Percentiles rank a stretch among this genome's conserved stretches.
Conservation (phyloP, 768 basidiomycete species). For the Amanita muscaria region DNA sequence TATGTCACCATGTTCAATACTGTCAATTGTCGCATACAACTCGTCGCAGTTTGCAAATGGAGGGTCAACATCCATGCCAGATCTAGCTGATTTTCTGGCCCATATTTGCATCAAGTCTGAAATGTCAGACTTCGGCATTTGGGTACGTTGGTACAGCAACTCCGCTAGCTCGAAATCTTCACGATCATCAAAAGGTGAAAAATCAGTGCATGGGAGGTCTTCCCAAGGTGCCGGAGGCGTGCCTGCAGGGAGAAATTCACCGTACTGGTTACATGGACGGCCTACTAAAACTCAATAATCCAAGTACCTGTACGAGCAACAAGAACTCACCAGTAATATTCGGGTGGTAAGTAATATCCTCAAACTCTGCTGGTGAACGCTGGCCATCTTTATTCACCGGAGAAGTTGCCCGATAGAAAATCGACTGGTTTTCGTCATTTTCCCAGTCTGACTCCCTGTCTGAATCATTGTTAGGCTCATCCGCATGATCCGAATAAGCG, state of each 20-base stretch:
- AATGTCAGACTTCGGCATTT: constrained; percentile 12
- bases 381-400: too few relatives aligned
- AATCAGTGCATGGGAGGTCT: too few relatives aligned
- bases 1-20: constrained; percentile 21
- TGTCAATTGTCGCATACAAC: constrained; percentile 5
- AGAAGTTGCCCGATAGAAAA: too few relatives aligned
- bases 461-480: not conserved
- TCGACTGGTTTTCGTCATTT: not conserved
- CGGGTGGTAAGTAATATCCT: not conserved
- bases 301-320: not conserved
- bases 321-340: not conserved
- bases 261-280: too few relatives aligned
- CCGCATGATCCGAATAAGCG: too few relatives aligned
- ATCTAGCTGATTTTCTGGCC: not conserved
- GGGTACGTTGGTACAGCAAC: constrained; percentile 12
- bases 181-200: not conserved
- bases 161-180: constrained; percentile 12
- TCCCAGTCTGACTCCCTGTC: not conserved
- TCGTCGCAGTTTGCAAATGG: not conserved
- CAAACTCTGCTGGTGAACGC: not conserved
- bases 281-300: not conserved
- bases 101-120: not conserved
- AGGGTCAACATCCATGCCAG: constrained; percentile 2
- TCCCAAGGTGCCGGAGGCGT: too few relatives aligned
- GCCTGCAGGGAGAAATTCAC: too few relatives aligned